Percentiles rank a stretch among this genome's conserved stretches.
These are phyloP conservation scores for Alisma plantagoaquatica DNA, from an alignment of 106 monocot genomes.

Conservation along the genomic window DNA sequence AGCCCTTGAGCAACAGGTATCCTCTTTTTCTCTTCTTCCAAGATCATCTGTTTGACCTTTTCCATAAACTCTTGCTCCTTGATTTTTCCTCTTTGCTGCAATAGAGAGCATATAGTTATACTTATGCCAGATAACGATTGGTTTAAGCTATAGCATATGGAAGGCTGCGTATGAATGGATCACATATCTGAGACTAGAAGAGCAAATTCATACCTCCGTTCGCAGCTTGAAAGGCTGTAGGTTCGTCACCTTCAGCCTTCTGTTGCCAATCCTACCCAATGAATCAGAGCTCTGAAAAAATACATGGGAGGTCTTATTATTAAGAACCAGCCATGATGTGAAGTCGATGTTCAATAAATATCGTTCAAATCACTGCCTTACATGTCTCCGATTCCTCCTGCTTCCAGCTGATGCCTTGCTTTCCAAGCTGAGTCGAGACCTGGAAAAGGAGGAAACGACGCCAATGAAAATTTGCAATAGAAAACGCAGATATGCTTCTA, in stretches of 20 bases:
- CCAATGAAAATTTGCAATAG: no score
- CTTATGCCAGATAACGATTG: background rate
- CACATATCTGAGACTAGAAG: background rate
- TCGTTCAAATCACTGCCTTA: slow-evolving; percentile 4
- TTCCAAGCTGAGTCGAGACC: slow-evolving; percentile 58
- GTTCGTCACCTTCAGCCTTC: slow-evolving; percentile 39
- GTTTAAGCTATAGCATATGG: background rate
- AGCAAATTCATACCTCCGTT: slow-evolving; percentile 43
- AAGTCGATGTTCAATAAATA: background rate
- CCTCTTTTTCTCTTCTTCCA: slow-evolving; percentile 54
- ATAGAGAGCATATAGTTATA: background rate
- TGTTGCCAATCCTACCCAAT: slow-evolving; percentile 32
- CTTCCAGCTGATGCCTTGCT: slow-evolving; percentile 36
- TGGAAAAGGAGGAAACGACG: no score
- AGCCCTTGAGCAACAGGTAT: slow-evolving; percentile 85
- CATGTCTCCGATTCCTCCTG: slow-evolving; percentile 40
- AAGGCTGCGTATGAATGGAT: background rate
- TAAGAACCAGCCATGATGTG: background rate
- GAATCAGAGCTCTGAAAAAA: slow-evolving; percentile 41
- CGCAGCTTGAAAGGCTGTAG: slow-evolving; percentile 55
- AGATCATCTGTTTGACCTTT: slow-evolving; percentile 73
- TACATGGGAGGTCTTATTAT: background rate
- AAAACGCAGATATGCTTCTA: no score
- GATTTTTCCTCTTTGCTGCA: slow-evolving; percentile 71
- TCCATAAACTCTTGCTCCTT: slow-evolving; percentile 62